Evolutionary conservation across 441 rosid species (phyloP), one percentile per base, ranked within the genome.

Genomic region (Eruca vesicaria): DNA sequence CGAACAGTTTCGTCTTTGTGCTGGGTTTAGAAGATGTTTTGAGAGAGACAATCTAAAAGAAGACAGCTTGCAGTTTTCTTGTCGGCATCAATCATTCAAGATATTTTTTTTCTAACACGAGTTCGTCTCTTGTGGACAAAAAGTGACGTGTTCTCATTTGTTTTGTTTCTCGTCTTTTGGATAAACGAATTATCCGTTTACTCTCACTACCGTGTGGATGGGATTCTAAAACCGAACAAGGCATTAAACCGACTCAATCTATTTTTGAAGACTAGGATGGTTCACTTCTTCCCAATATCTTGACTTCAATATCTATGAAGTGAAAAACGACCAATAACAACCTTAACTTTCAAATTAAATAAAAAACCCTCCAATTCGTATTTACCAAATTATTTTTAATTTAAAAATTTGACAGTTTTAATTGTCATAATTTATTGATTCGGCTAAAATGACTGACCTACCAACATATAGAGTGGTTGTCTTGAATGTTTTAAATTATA

Each of bases 1-100:
- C 8, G 20, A 16, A 33, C 31, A 15, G 70, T 64, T 63, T 63
- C 2, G 20, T 55, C 5, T 65, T 45, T 57, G 26, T 65, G 58
- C 18, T 45, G 71, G 60, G 45, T 52, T 32, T 5, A n/a, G 48
- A 69, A 9, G 66, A 41, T 70, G 18, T 9, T 21, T 38, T 32
- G 35, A 77, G 29, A 71, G 16, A 64, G 74, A 63, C 15, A 38
- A 38, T 11, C 6, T 38, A 11, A 15, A 41, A 41, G 48, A 20
- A 58, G 50, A 74, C 74, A 21, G 50, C 71, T 29, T 58, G 38
- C 60, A 66, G 33, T 59, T 58, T 59, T 21, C 31, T 56, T 66
- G 65, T 19, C 53, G 48, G 2, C 48, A 5, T 55, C 63, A 38
- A 60, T 45, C 48, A 60, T 45, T 58, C 41, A 14, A 41, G 48